phyloP scores from a whole-genome alignment of 352 stramenopile species.

The Globisporangium viniferum region DNA sequence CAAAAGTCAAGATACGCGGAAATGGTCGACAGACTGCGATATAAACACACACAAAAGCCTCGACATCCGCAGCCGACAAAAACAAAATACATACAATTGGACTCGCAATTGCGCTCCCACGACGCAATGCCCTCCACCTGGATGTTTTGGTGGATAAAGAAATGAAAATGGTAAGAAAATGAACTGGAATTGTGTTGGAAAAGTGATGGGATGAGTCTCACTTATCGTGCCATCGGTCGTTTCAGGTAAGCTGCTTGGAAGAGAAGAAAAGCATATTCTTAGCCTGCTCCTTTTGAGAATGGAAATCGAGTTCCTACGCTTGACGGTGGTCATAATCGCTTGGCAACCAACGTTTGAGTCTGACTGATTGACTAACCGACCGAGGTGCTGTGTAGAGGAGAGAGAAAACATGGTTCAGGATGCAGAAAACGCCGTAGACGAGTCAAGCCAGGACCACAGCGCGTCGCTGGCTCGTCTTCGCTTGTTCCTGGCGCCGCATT shows the following conservation, averaged over 20 bases:
- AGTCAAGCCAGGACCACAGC: slow-evolving; percentile 11
- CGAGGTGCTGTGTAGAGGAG: neutral
- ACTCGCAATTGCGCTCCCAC: neutral
- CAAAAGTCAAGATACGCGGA: neutral
- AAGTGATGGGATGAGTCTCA: neutral
- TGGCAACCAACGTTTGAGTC: neutral
- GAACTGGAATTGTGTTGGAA: neutral
- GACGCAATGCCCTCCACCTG: neutral
- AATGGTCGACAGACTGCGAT: neutral
- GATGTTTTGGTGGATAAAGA: neutral
- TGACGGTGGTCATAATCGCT: neutral
- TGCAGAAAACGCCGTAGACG: neutral
- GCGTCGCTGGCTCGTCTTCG: slow-evolving; percentile 31
- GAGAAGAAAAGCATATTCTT: neutral
- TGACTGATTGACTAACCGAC: neutral
- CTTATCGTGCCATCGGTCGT: neutral
- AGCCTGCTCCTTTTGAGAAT: neutral
- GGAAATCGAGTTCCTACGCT: neutral
- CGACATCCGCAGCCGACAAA: neutral
- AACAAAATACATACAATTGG: neutral
- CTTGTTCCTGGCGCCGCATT: slow-evolving; percentile 32
- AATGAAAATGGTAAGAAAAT: slow-evolving; percentile 1
- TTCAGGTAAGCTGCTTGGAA: neutral
- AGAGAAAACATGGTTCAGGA: neutral
- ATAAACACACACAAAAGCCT: neutral